Conservation (phyloP, 768 basidiomycete genomes). For the Tulasnella sp. region DNA sequence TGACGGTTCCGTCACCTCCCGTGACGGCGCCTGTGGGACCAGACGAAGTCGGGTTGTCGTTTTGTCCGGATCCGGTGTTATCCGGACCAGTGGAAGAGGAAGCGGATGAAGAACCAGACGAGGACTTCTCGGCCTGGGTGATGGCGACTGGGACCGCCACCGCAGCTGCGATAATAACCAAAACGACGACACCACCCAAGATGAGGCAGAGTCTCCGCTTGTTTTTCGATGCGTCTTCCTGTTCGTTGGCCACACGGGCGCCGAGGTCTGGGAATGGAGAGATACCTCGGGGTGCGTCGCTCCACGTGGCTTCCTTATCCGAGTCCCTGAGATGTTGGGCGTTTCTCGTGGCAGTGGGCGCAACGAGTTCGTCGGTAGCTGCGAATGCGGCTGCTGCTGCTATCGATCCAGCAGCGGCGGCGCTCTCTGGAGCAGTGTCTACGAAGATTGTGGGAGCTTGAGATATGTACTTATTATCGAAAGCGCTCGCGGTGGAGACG, state of each 20-base stretch:
- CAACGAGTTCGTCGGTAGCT: background rate
- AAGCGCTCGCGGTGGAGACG: no score
- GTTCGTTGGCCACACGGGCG: background rate
- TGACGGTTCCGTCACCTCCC: slow-evolving; percentile 71
- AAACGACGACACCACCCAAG: no score
- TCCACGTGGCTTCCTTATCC: slow-evolving; percentile 1
- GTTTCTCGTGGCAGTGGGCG: background rate
- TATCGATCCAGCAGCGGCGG: no score
- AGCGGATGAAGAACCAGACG: slow-evolving; percentile 27
- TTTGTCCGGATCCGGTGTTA: slow-evolving; percentile 30
- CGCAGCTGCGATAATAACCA: slow-evolving; percentile 50
- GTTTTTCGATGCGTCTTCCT: background rate
- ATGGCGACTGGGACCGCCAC: slow-evolving; percentile 67
- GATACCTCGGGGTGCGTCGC: background rate
- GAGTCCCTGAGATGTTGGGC: background rate
- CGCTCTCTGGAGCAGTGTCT: no score
- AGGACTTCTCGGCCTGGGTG: slow-evolving; percentile 47
- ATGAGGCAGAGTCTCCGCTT: background rate
- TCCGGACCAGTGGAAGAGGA: slow-evolving; percentile 28
- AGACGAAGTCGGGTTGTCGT: slow-evolving; percentile 22
- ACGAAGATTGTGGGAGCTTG: no score
- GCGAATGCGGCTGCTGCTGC: background rate
- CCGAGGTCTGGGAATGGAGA: no score
- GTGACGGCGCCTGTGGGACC: slow-evolving; percentile 37
- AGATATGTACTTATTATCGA: no score